Percentiles rank a stretch among this genome's conserved stretches.
Evolutionary conservation across 306 rosid genomes (phyloP).

Genomic region (Sicyos edulis): DNA sequence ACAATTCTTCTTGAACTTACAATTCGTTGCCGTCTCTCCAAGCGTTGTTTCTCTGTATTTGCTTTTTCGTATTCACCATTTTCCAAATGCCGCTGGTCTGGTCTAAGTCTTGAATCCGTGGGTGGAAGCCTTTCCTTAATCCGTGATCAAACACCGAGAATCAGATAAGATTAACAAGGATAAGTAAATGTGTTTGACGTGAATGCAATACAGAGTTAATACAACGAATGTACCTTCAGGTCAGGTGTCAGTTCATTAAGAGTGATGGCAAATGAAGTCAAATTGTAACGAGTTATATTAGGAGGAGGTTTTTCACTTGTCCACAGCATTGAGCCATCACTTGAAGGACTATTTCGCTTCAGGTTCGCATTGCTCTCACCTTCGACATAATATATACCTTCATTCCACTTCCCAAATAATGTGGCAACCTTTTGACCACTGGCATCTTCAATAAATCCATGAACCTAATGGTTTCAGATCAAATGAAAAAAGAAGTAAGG

Average conservation of each 20-base stretch:
- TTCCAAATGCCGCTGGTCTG: conserved; percentile 95
- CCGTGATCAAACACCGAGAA: conserved; percentile 84
- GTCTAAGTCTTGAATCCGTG: conserved; percentile 96
- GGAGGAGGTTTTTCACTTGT: conserved; percentile 59
- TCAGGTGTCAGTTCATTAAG: conserved; percentile 75
- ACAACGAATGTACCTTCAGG: conserved; percentile 69
- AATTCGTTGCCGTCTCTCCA: conserved; percentile 93
- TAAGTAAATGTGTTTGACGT: conserved; percentile 43
- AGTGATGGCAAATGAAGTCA: conserved; percentile 87
- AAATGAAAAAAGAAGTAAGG: neutral
- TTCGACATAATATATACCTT: conserved; percentile 51
- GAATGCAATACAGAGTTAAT: conserved; percentile 27
- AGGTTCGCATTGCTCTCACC: conserved; percentile 53
- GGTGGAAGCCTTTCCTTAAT: conserved; percentile 99
- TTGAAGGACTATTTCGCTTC: conserved; percentile 39
- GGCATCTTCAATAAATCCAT: conserved; percentile 77
- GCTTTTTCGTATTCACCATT: conserved; percentile 97
- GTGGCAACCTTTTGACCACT: conserved; percentile 59
- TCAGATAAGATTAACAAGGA: conserved; percentile 66
- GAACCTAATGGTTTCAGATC: conserved; percentile 41
- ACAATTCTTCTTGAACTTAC: conserved; percentile 39
- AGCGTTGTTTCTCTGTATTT: conserved; percentile 76
- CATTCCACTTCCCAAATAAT: conserved; percentile 94
- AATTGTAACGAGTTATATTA: conserved; percentile 83
- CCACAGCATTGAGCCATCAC: conserved; percentile 61